phyloP scores from a whole-genome alignment of 2,329 filamentous ascomycete genomes.

The Rasamsonia emersonii region DNA sequence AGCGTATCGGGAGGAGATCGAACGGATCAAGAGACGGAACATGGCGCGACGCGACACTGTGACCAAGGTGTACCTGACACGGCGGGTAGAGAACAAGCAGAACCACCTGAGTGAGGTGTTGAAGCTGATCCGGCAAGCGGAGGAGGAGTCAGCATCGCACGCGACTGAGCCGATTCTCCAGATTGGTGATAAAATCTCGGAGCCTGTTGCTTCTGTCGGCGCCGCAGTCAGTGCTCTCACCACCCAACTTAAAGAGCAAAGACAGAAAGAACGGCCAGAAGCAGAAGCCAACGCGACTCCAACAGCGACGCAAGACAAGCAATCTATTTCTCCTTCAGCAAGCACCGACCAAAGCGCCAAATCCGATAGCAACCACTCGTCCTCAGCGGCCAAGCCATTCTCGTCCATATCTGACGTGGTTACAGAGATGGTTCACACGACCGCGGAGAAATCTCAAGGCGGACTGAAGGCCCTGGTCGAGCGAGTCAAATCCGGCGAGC shows the following conservation, averaged over 20 bases:
- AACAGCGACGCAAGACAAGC: no score
- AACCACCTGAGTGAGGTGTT: constrained; percentile 18
- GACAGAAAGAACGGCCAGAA: background rate
- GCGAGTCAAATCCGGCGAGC: no score
- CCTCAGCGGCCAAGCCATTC: no score
- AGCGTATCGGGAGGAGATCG: constrained; percentile 75
- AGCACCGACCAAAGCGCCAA: no score
- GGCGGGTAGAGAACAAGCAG: constrained; percentile 39
- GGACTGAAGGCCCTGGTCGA: no score
- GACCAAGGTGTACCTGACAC: constrained; percentile 51
- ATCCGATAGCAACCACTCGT: no score
- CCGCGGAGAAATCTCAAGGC: no score
- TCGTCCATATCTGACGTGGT: no score
- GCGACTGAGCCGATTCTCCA: constrained; percentile 7
- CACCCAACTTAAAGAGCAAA: background rate
- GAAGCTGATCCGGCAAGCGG: constrained; percentile 17
- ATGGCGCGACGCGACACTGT: constrained; percentile 29
- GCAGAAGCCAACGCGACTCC: no score
- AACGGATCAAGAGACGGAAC: constrained; percentile 53
- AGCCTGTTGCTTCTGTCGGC: constrained; percentile 2
- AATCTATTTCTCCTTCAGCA: no score
- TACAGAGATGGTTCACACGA: no score
- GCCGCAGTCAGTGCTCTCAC: constrained; percentile 1
- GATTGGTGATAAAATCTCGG: constrained; percentile 3
- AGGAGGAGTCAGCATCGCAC: constrained; percentile 13